These are phyloP conservation scores for Tothia fuscella DNA, from an alignment of 2,329 filamentous ascomycete genomes.

Conservation along the genomic window DNA sequence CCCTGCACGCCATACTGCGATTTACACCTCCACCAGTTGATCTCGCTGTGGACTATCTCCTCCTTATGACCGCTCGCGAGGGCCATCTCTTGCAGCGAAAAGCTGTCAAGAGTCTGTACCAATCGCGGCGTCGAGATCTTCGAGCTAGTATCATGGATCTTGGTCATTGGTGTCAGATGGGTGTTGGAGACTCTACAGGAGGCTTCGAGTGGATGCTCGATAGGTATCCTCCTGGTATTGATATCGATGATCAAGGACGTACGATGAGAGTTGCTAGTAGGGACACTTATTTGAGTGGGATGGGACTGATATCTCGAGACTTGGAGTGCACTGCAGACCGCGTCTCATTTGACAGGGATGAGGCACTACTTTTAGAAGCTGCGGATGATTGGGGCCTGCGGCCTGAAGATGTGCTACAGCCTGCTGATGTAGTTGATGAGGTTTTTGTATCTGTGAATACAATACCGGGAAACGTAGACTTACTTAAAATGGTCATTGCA, in stretches of 20 bases:
- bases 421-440: background rate
- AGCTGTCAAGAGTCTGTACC: constrained; percentile 59
- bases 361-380: constrained; percentile 4
- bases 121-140: constrained; percentile 57
- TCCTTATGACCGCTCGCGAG: constrained; percentile 76
- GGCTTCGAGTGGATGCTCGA: constrained; percentile 85
- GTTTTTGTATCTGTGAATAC: no score
- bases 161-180: constrained; percentile 95
- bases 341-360: background rate
- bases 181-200: constrained; percentile 75
- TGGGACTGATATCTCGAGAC: background rate
- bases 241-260: constrained; percentile 55
- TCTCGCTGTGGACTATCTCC: constrained; percentile 65
- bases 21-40: constrained; percentile 55
- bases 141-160: constrained; percentile 73
- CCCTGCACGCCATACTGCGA: constrained; percentile 68
- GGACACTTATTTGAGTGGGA: constrained; percentile 52
- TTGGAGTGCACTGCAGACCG: background rate
- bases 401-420: constrained; percentile 18
- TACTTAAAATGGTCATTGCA: no score
- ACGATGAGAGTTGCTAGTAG: constrained; percentile 69
- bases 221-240: constrained; percentile 60
- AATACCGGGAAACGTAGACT: no score
- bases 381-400: constrained; percentile 9
- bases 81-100: constrained; percentile 64